Percentiles rank a stretch among this genome's conserved stretches.
These are phyloP conservation scores for Apiotrichum laibachii DNA, from an alignment of 1,284 basidiomycete species.

Conservation along the genomic window DNA sequence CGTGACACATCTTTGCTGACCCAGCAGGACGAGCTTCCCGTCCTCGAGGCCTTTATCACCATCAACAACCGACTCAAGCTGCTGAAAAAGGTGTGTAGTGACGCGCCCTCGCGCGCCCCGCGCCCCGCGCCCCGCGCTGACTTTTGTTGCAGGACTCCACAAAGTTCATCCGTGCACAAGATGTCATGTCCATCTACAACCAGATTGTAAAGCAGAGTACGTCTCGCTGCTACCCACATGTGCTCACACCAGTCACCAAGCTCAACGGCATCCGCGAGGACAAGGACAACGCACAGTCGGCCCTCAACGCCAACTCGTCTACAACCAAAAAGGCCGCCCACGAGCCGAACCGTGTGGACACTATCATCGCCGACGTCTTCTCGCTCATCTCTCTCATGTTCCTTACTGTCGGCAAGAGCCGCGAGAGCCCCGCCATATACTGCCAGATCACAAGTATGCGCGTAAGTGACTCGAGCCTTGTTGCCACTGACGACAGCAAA, in stretches of 20 bases:
- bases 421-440: constrained; percentile 87
- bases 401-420: constrained; percentile 87
- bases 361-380: constrained; percentile 89
- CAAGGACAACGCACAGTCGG: constrained; percentile 51
- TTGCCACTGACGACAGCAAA: constrained; percentile 64
- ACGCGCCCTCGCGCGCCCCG: background rate
- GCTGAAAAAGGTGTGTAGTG: constrained; percentile 56
- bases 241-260: constrained; percentile 66
- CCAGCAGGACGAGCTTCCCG: constrained; percentile 67
- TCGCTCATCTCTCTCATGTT: constrained; percentile 86
- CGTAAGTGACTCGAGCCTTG: constrained; percentile 61
- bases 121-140: background rate
- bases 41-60: constrained; percentile 92
- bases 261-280: constrained; percentile 84
- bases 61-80: constrained; percentile 75
- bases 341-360: constrained; percentile 82
- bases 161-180: constrained; percentile 84
- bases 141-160: constrained; percentile 62
- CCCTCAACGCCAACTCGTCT: constrained; percentile 8
- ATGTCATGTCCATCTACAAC: constrained; percentile 91
- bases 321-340: constrained; percentile 32
- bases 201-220: constrained; percentile 90
- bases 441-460: constrained; percentile 90
- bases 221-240: constrained; percentile 7
- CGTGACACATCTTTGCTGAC: background rate